Evolutionary conservation across 257 asterid species (phyloP).

Genomic region (Capsicum chinense): DNA sequence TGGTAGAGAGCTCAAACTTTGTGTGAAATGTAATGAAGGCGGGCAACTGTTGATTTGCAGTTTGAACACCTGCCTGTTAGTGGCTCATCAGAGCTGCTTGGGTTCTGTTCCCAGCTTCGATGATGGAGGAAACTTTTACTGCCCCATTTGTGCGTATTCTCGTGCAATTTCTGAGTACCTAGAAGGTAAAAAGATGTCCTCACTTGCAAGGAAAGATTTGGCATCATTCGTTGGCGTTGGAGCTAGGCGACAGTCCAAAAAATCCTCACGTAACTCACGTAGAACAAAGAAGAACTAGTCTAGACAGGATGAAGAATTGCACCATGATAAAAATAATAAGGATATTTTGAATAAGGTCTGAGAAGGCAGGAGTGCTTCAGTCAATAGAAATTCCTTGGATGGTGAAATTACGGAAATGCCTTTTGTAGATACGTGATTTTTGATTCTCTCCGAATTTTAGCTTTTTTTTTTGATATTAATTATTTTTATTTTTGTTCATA

Average conservation of each 20-base stretch:
- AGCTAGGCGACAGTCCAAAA: conserved; percentile 34
- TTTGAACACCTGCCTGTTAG: conserved; percentile 51
- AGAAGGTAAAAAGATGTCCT: conserved; percentile 48
- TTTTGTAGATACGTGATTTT: too few relatives aligned
- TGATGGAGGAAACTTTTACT: conserved; percentile 49
- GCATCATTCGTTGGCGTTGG: conserved; percentile 46
- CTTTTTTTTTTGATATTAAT: too few relatives aligned
- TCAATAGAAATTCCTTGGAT: conserved; percentile 3
- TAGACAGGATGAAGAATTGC: conserved; percentile 12
- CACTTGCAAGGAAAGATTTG: conserved; percentile 57
- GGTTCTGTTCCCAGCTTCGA: conserved; percentile 51
- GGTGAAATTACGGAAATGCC: conserved; percentile 7
- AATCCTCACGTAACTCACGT: conserved; percentile 21
- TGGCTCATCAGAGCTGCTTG: conserved; percentile 69
- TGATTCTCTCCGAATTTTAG: too few relatives aligned
- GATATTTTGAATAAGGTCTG: conserved; percentile 25
- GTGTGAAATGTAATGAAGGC: conserved; percentile 57
- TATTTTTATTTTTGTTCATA: too few relatives aligned
- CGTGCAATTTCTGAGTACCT: conserved; percentile 55
- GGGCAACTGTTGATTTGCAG: conserved; percentile 57
- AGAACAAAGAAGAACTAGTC: conserved; percentile 24
- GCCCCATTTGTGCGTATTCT: conserved; percentile 82
- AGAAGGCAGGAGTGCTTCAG: conserved; percentile 9
- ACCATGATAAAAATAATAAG: conserved; percentile 7
- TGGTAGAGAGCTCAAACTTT: conserved; percentile 44